Conservation (phyloP, 257 asterid genomes). For the Fraxinus quadrangulata region DNA sequence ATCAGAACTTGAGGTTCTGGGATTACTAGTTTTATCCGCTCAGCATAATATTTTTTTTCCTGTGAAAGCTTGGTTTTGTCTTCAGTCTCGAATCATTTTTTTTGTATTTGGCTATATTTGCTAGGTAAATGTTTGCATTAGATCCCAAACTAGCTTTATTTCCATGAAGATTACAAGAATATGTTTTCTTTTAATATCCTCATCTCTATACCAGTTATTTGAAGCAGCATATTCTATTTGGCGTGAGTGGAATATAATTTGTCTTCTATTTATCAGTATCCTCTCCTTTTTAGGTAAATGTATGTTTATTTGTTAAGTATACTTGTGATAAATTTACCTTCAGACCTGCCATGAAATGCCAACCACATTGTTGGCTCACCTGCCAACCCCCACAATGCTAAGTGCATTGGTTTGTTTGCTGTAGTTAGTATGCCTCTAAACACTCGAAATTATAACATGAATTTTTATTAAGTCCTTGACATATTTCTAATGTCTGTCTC, state of each 20-base stretch:
- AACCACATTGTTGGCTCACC: neutral
- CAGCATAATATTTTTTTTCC: neutral
- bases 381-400: neutral
- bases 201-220: constrained; percentile 14
- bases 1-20: constrained; percentile 13
- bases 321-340: neutral
- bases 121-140: constrained; percentile 12
- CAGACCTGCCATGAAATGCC: neutral
- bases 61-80: neutral
- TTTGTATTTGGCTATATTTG: neutral
- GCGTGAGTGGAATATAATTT: neutral
- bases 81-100: neutral
- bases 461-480: neutral
- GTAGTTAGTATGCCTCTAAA: neutral
- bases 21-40: neutral
- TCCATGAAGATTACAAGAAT: neutral
- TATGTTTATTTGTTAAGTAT: neutral
- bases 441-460: constrained; percentile 1
- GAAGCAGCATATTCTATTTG: constrained; percentile 5
- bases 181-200: neutral
- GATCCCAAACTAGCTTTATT: neutral
- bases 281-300: neutral
- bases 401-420: neutral
- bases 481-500: neutral
- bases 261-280: neutral